A percentile compares a stretch with the other conserved stretches of the same genome.
These are phyloP conservation scores for Russula griseocarnosa DNA, from an alignment of 768 basidiomycete species.

Conservation along the genomic window DNA sequence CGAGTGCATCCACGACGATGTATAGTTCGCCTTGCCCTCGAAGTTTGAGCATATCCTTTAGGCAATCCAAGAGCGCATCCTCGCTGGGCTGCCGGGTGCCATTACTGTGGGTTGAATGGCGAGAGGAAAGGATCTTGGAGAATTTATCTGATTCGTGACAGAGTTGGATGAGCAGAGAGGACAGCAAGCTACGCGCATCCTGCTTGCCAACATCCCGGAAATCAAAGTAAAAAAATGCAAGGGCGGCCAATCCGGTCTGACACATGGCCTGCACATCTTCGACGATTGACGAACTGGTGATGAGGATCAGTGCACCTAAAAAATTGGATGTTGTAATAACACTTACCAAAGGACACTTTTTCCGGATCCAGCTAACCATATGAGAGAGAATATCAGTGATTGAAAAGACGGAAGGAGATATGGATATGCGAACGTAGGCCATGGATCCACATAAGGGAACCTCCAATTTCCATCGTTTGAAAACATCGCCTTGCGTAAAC, in stretches of 20 bases:
- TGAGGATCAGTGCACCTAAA: background rate
- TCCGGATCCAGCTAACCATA: background rate
- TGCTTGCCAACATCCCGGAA: background rate
- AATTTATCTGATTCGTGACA: background rate
- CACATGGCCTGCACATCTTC: background rate
- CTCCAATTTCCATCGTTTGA: background rate
- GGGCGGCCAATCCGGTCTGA: background rate
- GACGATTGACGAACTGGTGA: background rate
- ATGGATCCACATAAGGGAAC: background rate
- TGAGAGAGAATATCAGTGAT: background rate
- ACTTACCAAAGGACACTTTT: slow-evolving; percentile 1
- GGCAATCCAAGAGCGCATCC: background rate
- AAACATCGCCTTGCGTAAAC: background rate
- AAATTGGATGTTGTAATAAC: no score
- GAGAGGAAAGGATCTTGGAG: background rate
- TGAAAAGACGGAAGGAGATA: background rate
- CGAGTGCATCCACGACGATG: background rate
- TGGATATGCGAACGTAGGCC: background rate
- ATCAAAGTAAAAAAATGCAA: background rate
- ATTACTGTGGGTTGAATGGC: background rate
- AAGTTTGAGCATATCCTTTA: background rate
- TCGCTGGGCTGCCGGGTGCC: background rate
- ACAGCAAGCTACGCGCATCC: background rate
- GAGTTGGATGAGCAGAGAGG: background rate
- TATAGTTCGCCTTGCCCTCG: background rate